A percentile compares a stretch with the other conserved stretches of the same genome.
These are phyloP conservation scores for Tilletia indica DNA, from an alignment of 1,284 basidiomycete genomes.

Conservation along the genomic window DNA sequence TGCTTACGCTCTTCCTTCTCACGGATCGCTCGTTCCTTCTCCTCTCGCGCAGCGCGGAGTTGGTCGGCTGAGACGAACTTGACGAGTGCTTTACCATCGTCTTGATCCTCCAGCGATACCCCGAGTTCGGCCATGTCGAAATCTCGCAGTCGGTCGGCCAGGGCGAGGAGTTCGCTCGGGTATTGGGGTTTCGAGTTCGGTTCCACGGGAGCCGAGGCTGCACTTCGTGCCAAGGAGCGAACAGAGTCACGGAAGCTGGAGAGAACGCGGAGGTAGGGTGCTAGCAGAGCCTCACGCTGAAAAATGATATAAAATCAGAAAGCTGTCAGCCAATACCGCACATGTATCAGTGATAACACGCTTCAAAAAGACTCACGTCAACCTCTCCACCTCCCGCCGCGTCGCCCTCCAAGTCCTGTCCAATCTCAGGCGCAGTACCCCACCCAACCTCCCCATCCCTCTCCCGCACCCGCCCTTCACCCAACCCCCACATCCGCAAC, in stretches of 20 bases:
- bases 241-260: slow-evolving; percentile 90
- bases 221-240: slow-evolving; percentile 72
- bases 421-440: slow-evolving; percentile 28
- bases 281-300: slow-evolving; percentile 77
- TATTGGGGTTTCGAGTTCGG: slow-evolving; percentile 16
- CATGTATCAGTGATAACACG: too few relatives aligned
- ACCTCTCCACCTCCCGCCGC: slow-evolving; percentile 23
- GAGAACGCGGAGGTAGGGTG: slow-evolving; percentile 83
- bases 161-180: slow-evolving; percentile 41
- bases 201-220: slow-evolving; percentile 27
- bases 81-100: slow-evolving; percentile 75
- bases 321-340: too few relatives aligned
- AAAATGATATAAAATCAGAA: background rate
- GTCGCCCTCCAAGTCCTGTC: slow-evolving; percentile 26
- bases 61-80: slow-evolving; percentile 84
- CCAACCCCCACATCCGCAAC: slow-evolving; percentile 92
- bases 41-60: slow-evolving; percentile 79
- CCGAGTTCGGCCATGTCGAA: slow-evolving; percentile 86
- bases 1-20: slow-evolving; percentile 81
- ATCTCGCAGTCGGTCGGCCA: slow-evolving; percentile 78
- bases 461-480: slow-evolving; percentile 65
- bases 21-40: slow-evolving; percentile 74
- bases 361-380: slow-evolving; percentile 37
- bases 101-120: slow-evolving; percentile 90
- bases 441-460: slow-evolving; percentile 45